Conservation (phyloP, 2,329 filamentous ascomycete genomes). For the Apiospora aurea region DNA sequence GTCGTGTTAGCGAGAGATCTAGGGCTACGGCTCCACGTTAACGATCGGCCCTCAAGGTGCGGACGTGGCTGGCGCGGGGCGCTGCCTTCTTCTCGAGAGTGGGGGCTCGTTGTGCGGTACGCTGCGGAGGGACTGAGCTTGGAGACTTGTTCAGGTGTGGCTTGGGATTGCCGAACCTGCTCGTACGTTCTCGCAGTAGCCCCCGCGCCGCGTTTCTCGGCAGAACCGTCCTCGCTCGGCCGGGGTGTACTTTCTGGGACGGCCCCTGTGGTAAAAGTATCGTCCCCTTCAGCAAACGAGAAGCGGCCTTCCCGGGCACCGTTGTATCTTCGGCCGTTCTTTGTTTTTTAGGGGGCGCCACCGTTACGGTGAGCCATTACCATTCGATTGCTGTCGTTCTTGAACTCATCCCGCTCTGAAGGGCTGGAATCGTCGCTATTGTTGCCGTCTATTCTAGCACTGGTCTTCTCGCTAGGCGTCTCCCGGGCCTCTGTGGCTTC, state of each 20-base stretch:
- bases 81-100: background rate
- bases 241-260: background rate
- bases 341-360: background rate
- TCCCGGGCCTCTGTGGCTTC: slow-evolving; percentile 11
- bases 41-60: slow-evolving; percentile 20
- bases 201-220: background rate
- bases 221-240: background rate
- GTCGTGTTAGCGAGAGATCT: background rate
- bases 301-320: slow-evolving; percentile 22
- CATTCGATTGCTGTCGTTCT: background rate
- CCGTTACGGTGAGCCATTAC: background rate
- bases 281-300: slow-evolving; percentile 25
- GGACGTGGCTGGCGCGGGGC: background rate
- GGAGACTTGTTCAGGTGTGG: background rate
- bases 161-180: slow-evolving; percentile 21
- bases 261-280: slow-evolving; percentile 9
- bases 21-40: background rate
- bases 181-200: slow-evolving; percentile 8
- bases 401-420: background rate
- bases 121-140: background rate
- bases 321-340: background rate
- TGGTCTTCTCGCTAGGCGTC: background rate
- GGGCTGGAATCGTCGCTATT: slow-evolving; percentile 1
- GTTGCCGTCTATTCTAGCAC: background rate
- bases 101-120: background rate